Evolutionary conservation across 2,329 filamentous ascomycete species (phyloP).

Genomic region (Hymenoscyphus linearis): DNA sequence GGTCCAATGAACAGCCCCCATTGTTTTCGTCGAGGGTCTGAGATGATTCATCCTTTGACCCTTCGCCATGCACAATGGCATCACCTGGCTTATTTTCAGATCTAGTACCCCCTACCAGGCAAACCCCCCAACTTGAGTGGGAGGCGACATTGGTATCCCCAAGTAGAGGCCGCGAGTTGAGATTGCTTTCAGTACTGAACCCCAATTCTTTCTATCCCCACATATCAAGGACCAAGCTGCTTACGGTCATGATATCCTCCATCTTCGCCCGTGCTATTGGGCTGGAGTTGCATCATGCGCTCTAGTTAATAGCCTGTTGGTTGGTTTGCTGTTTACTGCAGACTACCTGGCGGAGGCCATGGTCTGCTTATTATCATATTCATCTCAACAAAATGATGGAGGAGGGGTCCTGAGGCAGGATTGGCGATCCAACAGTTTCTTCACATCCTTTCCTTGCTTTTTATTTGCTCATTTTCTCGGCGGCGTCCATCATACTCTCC

Average conservation of each 20-base stretch:
- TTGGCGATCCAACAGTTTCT: background rate
- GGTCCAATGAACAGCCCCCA: slow-evolving; percentile 2
- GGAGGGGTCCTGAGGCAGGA: background rate
- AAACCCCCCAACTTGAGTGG: background rate
- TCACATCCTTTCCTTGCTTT: slow-evolving; percentile 3
- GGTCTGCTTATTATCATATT: background rate
- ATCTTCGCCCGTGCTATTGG: background rate
- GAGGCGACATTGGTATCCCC: background rate
- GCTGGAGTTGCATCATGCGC: background rate
- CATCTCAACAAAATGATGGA: background rate
- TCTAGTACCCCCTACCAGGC: background rate
- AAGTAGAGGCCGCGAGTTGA: background rate
- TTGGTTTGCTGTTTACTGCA: background rate
- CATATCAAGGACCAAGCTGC: background rate
- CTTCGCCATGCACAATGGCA: slow-evolving; percentile 9
- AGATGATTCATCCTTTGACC: background rate
- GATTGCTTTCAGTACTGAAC: background rate
- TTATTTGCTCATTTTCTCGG: background rate
- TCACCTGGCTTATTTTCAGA: slow-evolving; percentile 5
- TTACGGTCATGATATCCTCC: background rate
- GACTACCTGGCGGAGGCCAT: background rate
- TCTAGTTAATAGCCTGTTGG: background rate
- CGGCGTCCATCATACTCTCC: background rate
- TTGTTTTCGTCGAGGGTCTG: slow-evolving; percentile 8
- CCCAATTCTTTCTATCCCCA: background rate